phyloP scores from a whole-genome alignment of 495 filamentous ascomycete species.

The Penicillium crystallinum region DNA sequence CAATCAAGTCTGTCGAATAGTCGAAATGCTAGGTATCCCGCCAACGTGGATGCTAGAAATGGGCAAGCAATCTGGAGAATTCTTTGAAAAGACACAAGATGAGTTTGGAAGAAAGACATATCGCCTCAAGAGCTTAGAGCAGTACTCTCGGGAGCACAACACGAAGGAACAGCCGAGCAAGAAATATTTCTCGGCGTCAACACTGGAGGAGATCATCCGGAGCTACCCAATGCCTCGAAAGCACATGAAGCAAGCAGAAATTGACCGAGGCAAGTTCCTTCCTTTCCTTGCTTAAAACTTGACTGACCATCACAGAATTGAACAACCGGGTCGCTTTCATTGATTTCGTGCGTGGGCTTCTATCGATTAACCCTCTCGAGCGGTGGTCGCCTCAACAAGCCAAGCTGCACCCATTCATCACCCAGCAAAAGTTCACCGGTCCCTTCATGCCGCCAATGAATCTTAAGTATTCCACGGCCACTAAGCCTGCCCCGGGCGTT shows the following conservation, averaged over 20 bases:
- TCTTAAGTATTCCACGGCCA: constrained; percentile 73
- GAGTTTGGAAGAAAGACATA: constrained; percentile 86
- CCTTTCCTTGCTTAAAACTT: constrained; percentile 8
- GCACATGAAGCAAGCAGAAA: constrained; percentile 97
- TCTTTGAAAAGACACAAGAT: constrained; percentile 94
- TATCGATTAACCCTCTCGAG: constrained; percentile 94
- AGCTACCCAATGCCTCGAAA: constrained; percentile 97
- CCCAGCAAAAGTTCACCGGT: constrained; percentile 93
- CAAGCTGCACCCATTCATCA: constrained; percentile 97
- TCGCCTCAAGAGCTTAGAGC: constrained; percentile 92
- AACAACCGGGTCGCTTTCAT: constrained; percentile 98
- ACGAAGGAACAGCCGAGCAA: constrained; percentile 99
- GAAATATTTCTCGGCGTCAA: constrained; percentile 95
- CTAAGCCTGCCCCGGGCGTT: constrained; percentile 89
- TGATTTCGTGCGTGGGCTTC: constrained; percentile 92
- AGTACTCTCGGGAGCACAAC: constrained; percentile 89
- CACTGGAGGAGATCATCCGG: constrained; percentile 92
- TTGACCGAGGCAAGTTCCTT: constrained; percentile 76
- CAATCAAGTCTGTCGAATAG: constrained; percentile 95
- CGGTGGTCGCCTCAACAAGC: constrained; percentile 98
- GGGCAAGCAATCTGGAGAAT: constrained; percentile 96
- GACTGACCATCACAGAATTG: constrained; percentile 64
- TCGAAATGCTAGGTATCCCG: constrained; percentile 95
- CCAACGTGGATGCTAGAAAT: constrained; percentile 99
- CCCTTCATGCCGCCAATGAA: constrained; percentile 98